Percentiles rank a stretch among this genome's conserved stretches.
Evolutionary conservation across 2,329 filamentous ascomycete species (phyloP).

Genomic region (Pestalotiopsis fici): DNA sequence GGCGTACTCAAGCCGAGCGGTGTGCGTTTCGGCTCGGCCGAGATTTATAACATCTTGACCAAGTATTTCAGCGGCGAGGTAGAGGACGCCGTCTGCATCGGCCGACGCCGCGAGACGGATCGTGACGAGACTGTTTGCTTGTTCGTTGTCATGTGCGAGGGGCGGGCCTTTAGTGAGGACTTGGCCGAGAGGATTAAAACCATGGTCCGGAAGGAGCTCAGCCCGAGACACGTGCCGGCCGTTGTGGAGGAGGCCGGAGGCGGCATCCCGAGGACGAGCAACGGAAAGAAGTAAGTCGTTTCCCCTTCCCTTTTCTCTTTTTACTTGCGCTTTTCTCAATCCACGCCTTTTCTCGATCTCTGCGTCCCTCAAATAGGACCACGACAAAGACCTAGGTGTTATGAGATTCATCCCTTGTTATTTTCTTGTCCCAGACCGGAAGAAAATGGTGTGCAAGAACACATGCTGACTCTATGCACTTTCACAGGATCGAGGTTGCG

Average conservation of each 20-base stretch:
- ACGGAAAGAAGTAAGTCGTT: constrained; percentile 84
- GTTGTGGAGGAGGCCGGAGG: constrained; percentile 76
- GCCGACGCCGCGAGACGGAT: constrained; percentile 70
- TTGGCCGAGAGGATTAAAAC: constrained; percentile 65
- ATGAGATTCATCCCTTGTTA: too few relatives aligned
- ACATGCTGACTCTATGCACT: neutral
- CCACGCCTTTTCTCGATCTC: too few relatives aligned
- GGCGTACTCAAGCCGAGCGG: constrained; percentile 91
- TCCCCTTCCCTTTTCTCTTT: too few relatives aligned
- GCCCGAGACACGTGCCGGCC: constrained; percentile 84
- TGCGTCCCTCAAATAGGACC: constrained; percentile 1
- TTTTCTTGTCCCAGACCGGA: too few relatives aligned
- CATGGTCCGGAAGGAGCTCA: constrained; percentile 75
- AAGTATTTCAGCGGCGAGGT: constrained; percentile 78
- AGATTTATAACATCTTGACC: constrained; percentile 94
- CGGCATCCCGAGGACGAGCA: constrained; percentile 88
- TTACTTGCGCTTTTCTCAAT: too few relatives aligned
- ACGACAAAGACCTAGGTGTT: too few relatives aligned
- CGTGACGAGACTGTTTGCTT: constrained; percentile 84
- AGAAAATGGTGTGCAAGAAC: too few relatives aligned
- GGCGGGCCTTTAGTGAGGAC: constrained; percentile 56
- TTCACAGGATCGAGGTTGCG: constrained; percentile 79
- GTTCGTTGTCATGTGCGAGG: constrained; percentile 77
- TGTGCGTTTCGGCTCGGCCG: constrained; percentile 88
- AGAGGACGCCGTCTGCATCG: constrained; percentile 86